phyloP scores from a whole-genome alignment of 1,139 yeast species.

The Saccharomyces hybrid region DNA sequence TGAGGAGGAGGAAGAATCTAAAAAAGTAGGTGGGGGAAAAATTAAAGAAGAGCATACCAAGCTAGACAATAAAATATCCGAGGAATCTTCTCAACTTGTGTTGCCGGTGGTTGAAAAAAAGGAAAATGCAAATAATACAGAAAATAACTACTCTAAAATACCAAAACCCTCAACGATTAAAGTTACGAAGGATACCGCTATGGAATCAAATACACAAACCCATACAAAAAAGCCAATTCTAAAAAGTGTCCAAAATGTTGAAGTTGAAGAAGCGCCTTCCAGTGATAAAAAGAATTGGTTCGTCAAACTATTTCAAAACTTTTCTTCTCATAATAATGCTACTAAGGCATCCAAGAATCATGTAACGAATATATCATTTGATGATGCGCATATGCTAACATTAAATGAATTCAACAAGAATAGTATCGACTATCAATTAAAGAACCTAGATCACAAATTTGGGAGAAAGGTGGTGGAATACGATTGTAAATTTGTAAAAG shows the following conservation, averaged over 20 bases:
- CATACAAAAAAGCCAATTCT: neutral
- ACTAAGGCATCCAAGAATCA: constrained; percentile 15
- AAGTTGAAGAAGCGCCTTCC: neutral
- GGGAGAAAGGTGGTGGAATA: constrained; percentile 22
- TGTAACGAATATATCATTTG: constrained; percentile 21
- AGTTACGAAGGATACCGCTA: neutral
- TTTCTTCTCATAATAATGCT: neutral
- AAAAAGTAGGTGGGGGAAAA: neutral
- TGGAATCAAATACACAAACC: neutral
- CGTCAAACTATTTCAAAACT: neutral
- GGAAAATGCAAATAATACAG: neutral
- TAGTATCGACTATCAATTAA: constrained; percentile 23
- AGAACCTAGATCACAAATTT: constrained; percentile 17
- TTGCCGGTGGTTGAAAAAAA: neutral
- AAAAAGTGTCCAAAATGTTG: neutral
- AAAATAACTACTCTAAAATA: neutral
- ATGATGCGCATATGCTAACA: constrained; percentile 24
- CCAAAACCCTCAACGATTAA: neutral
- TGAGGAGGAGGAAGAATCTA: constrained; percentile 17
- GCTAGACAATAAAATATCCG: neutral
- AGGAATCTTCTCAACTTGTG: neutral
- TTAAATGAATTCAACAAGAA: constrained; percentile 22
- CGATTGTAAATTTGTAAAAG: constrained; percentile 23
- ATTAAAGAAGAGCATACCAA: neutral
- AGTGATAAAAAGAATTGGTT: neutral